Percentiles rank a stretch among this genome's conserved stretches.
phyloP scores from a whole-genome alignment of 371 early-diverging fungal genomes.

The Mucor circinelloides region DNA sequence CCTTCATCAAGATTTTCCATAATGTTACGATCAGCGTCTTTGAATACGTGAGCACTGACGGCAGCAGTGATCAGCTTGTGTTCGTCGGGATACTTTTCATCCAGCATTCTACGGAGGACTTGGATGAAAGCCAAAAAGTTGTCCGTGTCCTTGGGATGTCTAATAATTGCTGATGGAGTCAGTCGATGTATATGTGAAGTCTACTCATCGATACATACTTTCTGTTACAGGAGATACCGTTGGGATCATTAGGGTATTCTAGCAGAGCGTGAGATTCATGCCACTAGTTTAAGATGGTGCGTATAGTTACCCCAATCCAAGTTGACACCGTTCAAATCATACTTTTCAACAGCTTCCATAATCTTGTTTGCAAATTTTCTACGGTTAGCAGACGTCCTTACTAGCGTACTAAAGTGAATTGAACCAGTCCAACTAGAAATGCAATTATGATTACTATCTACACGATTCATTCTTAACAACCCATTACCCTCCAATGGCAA shows the following conservation, averaged over 20 bases:
- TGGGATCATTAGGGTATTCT: conserved; percentile 35
- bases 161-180: neutral
- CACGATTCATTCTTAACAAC: neutral
- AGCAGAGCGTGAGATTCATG: neutral
- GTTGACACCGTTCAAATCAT: conserved; percentile 54
- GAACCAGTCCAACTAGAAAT: conserved; percentile 33
- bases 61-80: conserved; percentile 38
- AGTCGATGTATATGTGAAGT: neutral
- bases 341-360: conserved; percentile 32
- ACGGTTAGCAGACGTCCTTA: conserved; percentile 18
- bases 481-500: conserved; percentile 34
- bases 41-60: conserved; percentile 24
- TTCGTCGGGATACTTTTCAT: conserved; percentile 29
- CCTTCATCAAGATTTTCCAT: conserved; percentile 18
- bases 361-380: conserved; percentile 21
- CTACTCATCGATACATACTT: conserved; percentile 6
- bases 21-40: conserved; percentile 12
- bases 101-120: conserved; percentile 29
- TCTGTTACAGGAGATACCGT: conserved; percentile 34
- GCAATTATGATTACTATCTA: neutral
- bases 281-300: neutral
- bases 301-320: conserved; percentile 44
- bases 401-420: conserved; percentile 21
- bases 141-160: conserved; percentile 47
- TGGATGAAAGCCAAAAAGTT: conserved; percentile 38